Evolutionary conservation across 495 filamentous ascomycete species (phyloP).

Genomic region (Lophiotrema nucula): DNA sequence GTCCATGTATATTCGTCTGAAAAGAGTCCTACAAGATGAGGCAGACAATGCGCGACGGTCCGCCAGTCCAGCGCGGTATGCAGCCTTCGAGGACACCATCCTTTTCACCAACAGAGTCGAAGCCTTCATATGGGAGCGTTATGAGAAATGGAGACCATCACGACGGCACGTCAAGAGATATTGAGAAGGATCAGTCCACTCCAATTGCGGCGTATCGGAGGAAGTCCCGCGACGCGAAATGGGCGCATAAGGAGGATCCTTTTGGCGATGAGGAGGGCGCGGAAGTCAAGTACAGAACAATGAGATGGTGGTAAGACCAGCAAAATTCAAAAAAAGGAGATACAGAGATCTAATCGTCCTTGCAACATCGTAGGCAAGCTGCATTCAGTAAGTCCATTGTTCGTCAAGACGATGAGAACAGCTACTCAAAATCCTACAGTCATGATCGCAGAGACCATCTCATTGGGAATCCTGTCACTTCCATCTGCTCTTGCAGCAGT

Average conservation of each 20-base stretch:
- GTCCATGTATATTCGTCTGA: no score
- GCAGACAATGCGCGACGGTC: background rate
- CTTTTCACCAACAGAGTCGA: background rate
- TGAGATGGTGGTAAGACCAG: conserved; percentile 32
- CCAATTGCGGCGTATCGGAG: no score
- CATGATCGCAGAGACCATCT: conserved; percentile 44
- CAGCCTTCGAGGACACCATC: background rate
- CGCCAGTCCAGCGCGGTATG: background rate
- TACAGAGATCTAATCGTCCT: background rate
- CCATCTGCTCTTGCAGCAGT: conserved; percentile 32
- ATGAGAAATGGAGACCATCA: background rate
- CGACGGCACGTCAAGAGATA: no score
- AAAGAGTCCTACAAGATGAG: background rate
- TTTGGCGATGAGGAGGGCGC: conserved; percentile 25
- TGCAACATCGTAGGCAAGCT: background rate
- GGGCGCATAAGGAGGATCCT: conserved; percentile 19
- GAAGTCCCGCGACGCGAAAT: background rate
- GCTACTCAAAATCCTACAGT: conserved; percentile 16
- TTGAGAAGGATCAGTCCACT: no score
- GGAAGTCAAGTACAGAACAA: conserved; percentile 24
- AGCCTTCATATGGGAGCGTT: background rate
- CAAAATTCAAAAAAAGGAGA: background rate
- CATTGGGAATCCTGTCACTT: conserved; percentile 39
- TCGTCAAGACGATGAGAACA: background rate
- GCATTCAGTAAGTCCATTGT: background rate